phyloP scores from a whole-genome alignment of 495 filamentous ascomycete genomes.

The Lentithecium fluviatile region DNA sequence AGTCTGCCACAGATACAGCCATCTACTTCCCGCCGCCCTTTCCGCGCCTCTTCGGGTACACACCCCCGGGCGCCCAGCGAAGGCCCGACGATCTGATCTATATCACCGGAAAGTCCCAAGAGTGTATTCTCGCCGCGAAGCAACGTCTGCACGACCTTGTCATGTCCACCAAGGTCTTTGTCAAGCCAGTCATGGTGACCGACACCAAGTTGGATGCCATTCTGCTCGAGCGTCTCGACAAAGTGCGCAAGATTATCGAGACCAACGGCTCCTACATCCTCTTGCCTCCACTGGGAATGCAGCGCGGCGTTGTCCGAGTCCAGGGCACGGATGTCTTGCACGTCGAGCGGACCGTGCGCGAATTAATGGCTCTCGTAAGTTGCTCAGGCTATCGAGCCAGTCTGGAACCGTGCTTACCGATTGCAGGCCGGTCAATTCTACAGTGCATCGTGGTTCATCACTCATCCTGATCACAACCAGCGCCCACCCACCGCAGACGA shows the following conservation, averaged over 20 bases:
- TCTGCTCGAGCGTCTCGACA: slow-evolving; percentile 84
- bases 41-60: slow-evolving; percentile 83
- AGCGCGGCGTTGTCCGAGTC: slow-evolving; percentile 75
- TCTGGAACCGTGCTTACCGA: slow-evolving; percentile 40
- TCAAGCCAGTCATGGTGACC: slow-evolving; percentile 85
- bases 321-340: slow-evolving; percentile 90
- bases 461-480: slow-evolving; percentile 68
- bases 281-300: slow-evolving; percentile 79
- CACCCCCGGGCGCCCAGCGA: slow-evolving; percentile 70
- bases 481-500: slow-evolving; percentile 73
- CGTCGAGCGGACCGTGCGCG: slow-evolving; percentile 88
- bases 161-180: slow-evolving; percentile 71
- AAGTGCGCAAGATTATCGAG: slow-evolving; percentile 96
- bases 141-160: slow-evolving; percentile 82
- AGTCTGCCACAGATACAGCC: slow-evolving; percentile 87
- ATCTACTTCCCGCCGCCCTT: slow-evolving; percentile 98
- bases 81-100: slow-evolving; percentile 86
- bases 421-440: slow-evolving; percentile 91
- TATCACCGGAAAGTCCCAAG: slow-evolving; percentile 81
- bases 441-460: slow-evolving; percentile 92
- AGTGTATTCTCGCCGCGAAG: slow-evolving; percentile 82
- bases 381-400: neutral
- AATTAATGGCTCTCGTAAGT: slow-evolving; percentile 88
- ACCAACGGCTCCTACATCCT: slow-evolving; percentile 91
- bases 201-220: slow-evolving; percentile 91